A percentile compares a stretch with the other conserved stretches of the same genome.
These are phyloP conservation scores for Strobilomyces echinocephalus DNA, from an alignment of 768 basidiomycete species.

Conservation along the genomic window DNA sequence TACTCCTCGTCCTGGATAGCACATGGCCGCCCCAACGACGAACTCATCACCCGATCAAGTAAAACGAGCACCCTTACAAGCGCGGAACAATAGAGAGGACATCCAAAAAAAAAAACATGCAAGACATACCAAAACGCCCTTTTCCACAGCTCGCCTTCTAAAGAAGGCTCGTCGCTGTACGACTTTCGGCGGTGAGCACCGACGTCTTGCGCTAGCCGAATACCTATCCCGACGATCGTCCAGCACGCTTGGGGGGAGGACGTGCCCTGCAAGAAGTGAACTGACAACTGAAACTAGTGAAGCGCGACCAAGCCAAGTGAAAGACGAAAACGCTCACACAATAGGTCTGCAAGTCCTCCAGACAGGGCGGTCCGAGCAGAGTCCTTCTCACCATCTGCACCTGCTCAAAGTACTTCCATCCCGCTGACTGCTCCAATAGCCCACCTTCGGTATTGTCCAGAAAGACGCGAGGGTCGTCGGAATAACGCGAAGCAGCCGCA, in stretches of 20 bases:
- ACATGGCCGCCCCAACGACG: slow-evolving; percentile 59
- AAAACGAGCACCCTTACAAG: slow-evolving; percentile 27
- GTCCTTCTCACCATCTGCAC: slow-evolving; percentile 58
- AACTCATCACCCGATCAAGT: slow-evolving; percentile 33
- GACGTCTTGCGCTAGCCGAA: slow-evolving; percentile 57
- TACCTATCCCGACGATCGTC: slow-evolving; percentile 59
- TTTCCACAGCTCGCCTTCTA: slow-evolving; percentile 61
- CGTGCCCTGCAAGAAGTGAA: slow-evolving; percentile 50
- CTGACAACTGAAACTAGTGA: slow-evolving; percentile 39
- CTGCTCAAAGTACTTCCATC: slow-evolving; percentile 47
- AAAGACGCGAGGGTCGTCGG: slow-evolving; percentile 53
- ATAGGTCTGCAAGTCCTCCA: slow-evolving; percentile 71
- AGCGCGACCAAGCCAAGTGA: slow-evolving; percentile 7
- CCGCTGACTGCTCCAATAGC: slow-evolving; percentile 40
- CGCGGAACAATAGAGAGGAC: neutral
- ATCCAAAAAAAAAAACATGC: neutral
- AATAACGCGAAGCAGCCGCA: slow-evolving; percentile 56
- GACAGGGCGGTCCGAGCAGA: slow-evolving; percentile 49
- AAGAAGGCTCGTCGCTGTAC: slow-evolving; percentile 27
- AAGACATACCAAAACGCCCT: slow-evolving; percentile 42
- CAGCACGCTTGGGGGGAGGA: slow-evolving; percentile 63
- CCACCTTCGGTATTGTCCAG: slow-evolving; percentile 30
- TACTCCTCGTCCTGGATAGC: slow-evolving; percentile 71
- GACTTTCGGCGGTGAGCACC: slow-evolving; percentile 46
- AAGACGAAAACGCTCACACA: slow-evolving; percentile 37